A percentile compares a stretch with the other conserved stretches of the same genome.
These are phyloP conservation scores for Colletotrichum melonis DNA, from an alignment of 2,329 filamentous ascomycete genomes.

Conservation along the genomic window DNA sequence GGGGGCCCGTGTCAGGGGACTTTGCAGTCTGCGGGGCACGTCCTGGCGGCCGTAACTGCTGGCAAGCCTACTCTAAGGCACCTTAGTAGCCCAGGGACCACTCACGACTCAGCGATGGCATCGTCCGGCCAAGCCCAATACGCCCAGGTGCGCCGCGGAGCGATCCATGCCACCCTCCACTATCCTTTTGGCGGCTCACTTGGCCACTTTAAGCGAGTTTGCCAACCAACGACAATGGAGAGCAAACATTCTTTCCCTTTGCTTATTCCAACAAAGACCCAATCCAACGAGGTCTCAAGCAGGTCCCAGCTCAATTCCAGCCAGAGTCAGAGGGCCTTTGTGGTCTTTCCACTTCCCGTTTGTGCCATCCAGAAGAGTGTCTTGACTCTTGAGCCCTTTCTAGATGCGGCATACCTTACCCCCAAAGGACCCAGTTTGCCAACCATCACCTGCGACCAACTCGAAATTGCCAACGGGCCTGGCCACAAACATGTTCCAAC, in stretches of 20 bases:
- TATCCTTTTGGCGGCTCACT: conserved; percentile 23
- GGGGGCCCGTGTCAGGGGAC: conserved; percentile 14
- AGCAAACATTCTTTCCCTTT: conserved; percentile 24
- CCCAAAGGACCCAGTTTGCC: no score
- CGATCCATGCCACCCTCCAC: conserved; percentile 19
- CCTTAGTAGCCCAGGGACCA: neutral
- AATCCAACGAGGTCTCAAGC: neutral
- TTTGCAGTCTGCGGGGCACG: neutral
- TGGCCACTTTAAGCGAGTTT: conserved; percentile 23
- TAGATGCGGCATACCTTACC: neutral
- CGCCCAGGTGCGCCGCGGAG: conserved; percentile 23
- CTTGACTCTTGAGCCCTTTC: neutral
- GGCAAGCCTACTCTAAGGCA: neutral
- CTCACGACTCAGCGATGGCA: conserved; percentile 27
- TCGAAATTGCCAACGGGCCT: neutral
- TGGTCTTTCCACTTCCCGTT: neutral
- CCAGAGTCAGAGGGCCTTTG: neutral
- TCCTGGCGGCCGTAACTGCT: conserved; percentile 4
- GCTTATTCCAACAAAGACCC: conserved; percentile 23
- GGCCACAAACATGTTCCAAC: neutral
- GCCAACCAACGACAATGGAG: conserved; percentile 19
- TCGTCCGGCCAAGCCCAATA: conserved; percentile 18
- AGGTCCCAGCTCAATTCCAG: neutral
- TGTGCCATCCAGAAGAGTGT: neutral
- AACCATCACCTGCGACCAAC: neutral